Conservation (phyloP, 176 grass and related monocot genomes). For the Oryza glaberrima region DNA sequence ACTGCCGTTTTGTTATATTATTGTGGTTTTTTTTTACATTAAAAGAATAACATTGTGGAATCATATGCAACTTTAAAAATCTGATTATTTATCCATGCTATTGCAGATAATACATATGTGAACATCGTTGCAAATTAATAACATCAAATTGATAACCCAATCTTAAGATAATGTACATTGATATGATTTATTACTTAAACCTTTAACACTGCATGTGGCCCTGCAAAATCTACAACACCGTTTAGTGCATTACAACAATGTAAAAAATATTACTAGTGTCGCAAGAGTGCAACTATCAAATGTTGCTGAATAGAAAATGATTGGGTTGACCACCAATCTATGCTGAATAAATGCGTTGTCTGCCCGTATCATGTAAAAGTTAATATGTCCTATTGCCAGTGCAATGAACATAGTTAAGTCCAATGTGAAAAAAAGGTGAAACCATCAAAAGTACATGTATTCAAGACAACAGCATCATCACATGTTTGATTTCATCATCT, state of each 20-base stretch:
- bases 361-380: neutral
- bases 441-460: neutral
- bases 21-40: neutral
- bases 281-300: neutral
- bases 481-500: slow-evolving; percentile 22
- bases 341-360: slow-evolving; percentile 2
- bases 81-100: slow-evolving; percentile 6
- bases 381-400: neutral
- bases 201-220: neutral
- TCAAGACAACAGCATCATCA: neutral
- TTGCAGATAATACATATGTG: neutral
- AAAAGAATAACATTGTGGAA: neutral
- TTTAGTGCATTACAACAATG: neutral
- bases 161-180: neutral
- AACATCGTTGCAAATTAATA: slow-evolving; percentile 9
- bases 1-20: neutral
- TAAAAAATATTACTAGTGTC: neutral
- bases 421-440: slow-evolving; percentile 8
- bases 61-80: neutral
- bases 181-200: slow-evolving; percentile 5
- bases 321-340: neutral
- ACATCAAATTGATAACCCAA: neutral
- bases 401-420: neutral
- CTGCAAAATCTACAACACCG: neutral
- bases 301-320: neutral